Percentiles rank a stretch among this genome's conserved stretches.
Conservation (phyloP, 2,329 filamentous ascomycete species). For the Penicillium sp. region DNA sequence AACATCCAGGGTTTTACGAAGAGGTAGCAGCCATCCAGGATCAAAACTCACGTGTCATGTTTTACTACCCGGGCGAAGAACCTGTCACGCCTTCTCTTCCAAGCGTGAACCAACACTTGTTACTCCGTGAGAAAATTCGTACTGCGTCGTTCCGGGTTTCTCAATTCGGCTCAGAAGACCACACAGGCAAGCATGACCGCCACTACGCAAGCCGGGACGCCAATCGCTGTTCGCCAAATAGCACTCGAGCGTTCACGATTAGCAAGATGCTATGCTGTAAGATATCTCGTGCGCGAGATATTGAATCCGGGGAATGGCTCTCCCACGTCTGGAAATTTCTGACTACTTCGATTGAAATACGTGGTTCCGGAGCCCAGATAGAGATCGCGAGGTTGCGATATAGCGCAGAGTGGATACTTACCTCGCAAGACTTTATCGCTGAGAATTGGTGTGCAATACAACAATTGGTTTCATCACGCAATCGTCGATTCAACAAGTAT, state of each 20-base stretch:
- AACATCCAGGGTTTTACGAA: conserved; percentile 41
- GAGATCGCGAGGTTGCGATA: conserved; percentile 6
- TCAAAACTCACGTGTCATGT: conserved; percentile 22
- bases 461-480: conserved; percentile 9
- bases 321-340: conserved; percentile 7
- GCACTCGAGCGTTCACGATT: conserved; percentile 8
- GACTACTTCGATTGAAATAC: background rate
- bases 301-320: background rate
- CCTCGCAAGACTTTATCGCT: conserved; percentile 10
- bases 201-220: conserved; percentile 31
- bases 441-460: conserved; percentile 18
- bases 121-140: conserved; percentile 26
- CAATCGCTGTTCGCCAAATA: conserved; percentile 1
- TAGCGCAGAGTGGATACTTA: conserved; percentile 12
- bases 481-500: conserved; percentile 13
- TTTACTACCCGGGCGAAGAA: conserved; percentile 24
- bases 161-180: conserved; percentile 37
- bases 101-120: conserved; percentile 9
- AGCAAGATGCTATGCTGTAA: conserved; percentile 13
- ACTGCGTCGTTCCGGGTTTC: conserved; percentile 28
- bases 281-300: conserved; percentile 1
- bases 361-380: conserved; percentile 2
- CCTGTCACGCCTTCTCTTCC: background rate
- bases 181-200: conserved; percentile 26
- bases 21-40: conserved; percentile 27